These are phyloP conservation scores for Polytrichum formosum DNA, from an alignment of 225 moss, liverwort and hornwort species.

Conservation along the genomic window DNA sequence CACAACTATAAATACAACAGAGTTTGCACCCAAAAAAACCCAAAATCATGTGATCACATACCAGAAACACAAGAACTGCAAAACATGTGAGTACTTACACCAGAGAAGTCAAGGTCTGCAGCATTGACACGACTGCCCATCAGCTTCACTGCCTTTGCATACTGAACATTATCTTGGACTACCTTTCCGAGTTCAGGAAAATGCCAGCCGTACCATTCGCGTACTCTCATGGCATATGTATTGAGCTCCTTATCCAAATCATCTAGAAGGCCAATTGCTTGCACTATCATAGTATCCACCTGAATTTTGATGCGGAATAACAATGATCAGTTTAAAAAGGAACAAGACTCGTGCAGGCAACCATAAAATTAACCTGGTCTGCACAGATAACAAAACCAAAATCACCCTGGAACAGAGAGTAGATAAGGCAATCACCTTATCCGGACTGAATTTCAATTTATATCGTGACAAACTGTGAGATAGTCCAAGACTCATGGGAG, in stretches of 20 bases:
- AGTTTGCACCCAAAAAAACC: no score
- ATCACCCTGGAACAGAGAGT: not conserved
- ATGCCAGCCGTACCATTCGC: constrained; percentile 96
- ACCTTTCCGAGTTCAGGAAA: constrained; percentile 84
- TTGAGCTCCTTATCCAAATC: constrained; percentile 94
- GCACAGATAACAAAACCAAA: not conserved
- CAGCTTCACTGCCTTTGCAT: constrained; percentile 66
- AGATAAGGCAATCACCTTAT: constrained; percentile 32
- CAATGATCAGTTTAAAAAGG: not conserved
- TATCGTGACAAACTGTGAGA: constrained; percentile 88
- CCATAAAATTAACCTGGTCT: no score
- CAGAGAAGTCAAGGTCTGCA: constrained; percentile 71
- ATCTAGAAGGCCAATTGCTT: constrained; percentile 82
- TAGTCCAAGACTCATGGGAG: constrained; percentile 84
- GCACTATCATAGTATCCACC: constrained; percentile 94
- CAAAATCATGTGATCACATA: no score
- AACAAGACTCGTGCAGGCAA: no score
- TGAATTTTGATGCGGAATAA: not conserved
- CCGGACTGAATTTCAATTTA: constrained; percentile 89
- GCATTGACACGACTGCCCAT: constrained; percentile 73
- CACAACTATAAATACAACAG: no score
- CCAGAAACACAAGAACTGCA: no score
- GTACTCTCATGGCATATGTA: constrained; percentile 87
- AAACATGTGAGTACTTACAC: constrained; percentile 8
- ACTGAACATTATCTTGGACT: constrained; percentile 78